A percentile compares a stretch with the other conserved stretches of the same genome.
Evolutionary conservation across 768 basidiomycete genomes (phyloP).

Genomic region (Mycena epipterygia): DNA sequence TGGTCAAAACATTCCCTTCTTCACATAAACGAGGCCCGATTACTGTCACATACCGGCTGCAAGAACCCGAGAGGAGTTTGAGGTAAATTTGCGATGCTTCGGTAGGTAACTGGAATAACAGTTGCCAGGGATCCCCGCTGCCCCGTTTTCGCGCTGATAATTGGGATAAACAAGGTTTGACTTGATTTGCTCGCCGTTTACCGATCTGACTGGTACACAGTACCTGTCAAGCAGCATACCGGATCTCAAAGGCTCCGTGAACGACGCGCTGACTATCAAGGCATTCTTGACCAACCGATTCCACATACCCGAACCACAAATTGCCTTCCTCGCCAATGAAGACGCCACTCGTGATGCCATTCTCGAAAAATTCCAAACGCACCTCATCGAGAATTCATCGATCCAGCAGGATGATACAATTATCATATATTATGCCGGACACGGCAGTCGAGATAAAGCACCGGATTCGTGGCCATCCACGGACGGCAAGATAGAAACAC

Average conservation of each 20-base stretch:
- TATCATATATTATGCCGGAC: slow-evolving; percentile 31
- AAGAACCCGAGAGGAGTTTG: neutral
- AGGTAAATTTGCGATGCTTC: neutral
- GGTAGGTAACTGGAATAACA: neutral
- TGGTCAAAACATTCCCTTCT: slow-evolving; percentile 18
- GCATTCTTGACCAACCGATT: slow-evolving; percentile 19
- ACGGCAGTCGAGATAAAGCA: slow-evolving; percentile 24
- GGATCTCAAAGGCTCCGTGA: slow-evolving; percentile 29
- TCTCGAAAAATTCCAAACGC: slow-evolving; percentile 14
- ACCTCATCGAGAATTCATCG: slow-evolving; percentile 21
- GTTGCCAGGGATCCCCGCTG: slow-evolving; percentile 6
- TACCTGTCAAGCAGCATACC: slow-evolving; percentile 23
- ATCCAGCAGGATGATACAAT: slow-evolving; percentile 25
- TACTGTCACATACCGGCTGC: slow-evolving; percentile 23
- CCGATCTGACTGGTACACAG: slow-evolving; percentile 7
- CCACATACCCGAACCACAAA: slow-evolving; percentile 31
- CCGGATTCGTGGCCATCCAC: slow-evolving; percentile 19
- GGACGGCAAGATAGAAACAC: slow-evolving; percentile 24
- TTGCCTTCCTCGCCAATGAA: slow-evolving; percentile 17
- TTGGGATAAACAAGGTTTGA: slow-evolving; percentile 26
- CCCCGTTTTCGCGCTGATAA: slow-evolving; percentile 24
- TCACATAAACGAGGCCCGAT: slow-evolving; percentile 11
- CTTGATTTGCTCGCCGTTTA: neutral
- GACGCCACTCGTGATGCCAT: slow-evolving; percentile 22
- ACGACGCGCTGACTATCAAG: slow-evolving; percentile 25